phyloP scores from a whole-genome alignment of 2,329 filamentous ascomycete genomes.

The Hypoxylon sp. region DNA sequence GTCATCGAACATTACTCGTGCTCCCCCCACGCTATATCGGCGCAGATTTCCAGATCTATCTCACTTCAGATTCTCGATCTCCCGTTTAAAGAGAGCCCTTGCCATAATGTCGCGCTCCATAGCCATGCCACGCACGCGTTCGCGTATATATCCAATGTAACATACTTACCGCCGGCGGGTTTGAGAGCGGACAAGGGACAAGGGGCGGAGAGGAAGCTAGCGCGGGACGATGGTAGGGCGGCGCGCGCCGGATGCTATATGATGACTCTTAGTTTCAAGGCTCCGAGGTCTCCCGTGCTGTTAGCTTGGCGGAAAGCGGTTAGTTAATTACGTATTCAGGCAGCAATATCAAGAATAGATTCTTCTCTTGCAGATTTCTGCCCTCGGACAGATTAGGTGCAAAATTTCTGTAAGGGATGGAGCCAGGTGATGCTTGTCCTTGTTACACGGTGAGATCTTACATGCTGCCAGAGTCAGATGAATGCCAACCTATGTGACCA shows the following conservation, averaged over 20 bases:
- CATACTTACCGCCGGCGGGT: constrained; percentile 9
- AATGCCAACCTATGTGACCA: constrained; percentile 1
- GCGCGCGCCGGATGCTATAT: constrained; percentile 26
- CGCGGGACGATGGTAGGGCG: constrained; percentile 28
- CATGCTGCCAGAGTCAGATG: constrained; percentile 5
- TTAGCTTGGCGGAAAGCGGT: constrained; percentile 3
- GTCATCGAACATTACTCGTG: neutral
- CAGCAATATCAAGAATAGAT: constrained; percentile 7
- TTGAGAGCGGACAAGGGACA: constrained; percentile 26
- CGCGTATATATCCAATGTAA: neutral
- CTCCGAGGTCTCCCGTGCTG: constrained; percentile 1
- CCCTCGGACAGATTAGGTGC: neutral
- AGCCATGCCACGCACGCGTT: constrained; percentile 1
- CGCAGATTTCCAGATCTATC: neutral
- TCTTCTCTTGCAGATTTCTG: constrained; percentile 6
- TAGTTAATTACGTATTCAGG: constrained; percentile 21
- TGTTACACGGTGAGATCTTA: constrained; percentile 8
- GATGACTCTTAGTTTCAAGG: constrained; percentile 19
- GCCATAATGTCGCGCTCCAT: neutral
- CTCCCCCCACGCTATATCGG: neutral
- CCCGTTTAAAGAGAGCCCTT: neutral
- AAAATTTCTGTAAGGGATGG: constrained; percentile 9
- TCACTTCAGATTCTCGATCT: too few species aligned
- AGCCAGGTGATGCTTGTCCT: constrained; percentile 3
- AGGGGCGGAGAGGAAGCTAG: constrained; percentile 27